phyloP scores from a whole-genome alignment of 83 land plant genomes.

The Isoetes engelmannii region DNA sequence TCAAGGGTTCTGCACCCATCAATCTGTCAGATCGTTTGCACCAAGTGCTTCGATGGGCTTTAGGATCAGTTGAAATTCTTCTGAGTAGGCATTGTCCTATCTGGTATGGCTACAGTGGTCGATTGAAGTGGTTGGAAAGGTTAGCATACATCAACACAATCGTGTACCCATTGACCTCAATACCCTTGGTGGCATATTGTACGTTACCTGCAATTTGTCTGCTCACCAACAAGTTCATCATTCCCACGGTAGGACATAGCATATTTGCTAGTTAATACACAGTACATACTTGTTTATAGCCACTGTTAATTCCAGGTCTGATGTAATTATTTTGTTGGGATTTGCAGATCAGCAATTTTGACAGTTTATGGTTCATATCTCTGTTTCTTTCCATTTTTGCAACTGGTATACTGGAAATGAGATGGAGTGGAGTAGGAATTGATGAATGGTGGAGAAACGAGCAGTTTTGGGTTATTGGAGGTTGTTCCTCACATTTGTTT shows the following conservation, averaged over 20 bases:
- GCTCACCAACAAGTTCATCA: constrained; percentile 66
- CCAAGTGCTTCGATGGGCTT: constrained; percentile 82
- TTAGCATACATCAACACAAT: constrained; percentile 72
- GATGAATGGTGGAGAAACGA: constrained; percentile 93
- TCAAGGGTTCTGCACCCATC: constrained; percentile 81
- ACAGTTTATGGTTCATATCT: constrained; percentile 65
- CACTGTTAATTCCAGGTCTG: no score
- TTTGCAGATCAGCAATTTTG: constrained; percentile 71
- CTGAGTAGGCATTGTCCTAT: constrained; percentile 80
- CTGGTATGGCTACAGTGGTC: constrained; percentile 75
- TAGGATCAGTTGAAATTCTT: constrained; percentile 79
- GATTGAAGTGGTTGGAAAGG: constrained; percentile 61
- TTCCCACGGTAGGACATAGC: constrained; percentile 47
- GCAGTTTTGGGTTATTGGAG: constrained; percentile 87
- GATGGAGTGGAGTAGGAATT: constrained; percentile 83
- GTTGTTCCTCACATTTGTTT: constrained; percentile 72
- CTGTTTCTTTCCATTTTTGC: constrained; percentile 78
- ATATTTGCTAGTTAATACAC: no score
- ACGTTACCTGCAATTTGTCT: constrained; percentile 70
- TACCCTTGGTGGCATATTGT: constrained; percentile 62
- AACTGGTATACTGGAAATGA: constrained; percentile 71
- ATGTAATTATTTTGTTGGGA: not conserved
- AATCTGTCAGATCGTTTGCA: constrained; percentile 79
- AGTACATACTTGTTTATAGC: no score
- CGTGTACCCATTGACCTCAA: constrained; percentile 60